Base-by-base conservation (phyloP, 2,329 filamentous ascomycete species). In the Botryotinia globosa region DNA sequence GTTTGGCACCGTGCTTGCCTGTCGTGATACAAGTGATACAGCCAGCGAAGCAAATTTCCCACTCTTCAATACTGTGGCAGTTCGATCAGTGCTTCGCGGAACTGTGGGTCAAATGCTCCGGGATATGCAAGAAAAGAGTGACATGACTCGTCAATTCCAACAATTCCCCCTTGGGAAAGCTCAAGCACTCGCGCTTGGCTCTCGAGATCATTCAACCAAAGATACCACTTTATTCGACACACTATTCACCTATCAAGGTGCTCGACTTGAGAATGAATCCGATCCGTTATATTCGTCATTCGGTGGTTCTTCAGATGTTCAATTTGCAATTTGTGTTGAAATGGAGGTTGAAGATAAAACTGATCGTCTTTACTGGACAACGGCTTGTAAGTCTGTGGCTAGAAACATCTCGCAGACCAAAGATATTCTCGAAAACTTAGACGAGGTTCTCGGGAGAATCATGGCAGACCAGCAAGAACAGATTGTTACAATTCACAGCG, bases 1-100 rank as follows among this genome's bases (percentile, higher is more conserved):
- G 0, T 97, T 96, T 79, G 95, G 95, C 0, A 88, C 93, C 0
- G 91, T 98, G 1, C 84, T 97, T 20, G 94, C 94, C 0, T 94
- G 95, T 25, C 88, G 95, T n/a, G 93, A 96, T 72, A 89, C 89
- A 16, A 90, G 92, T 63, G 86, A 88, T n/a, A 18, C 14, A 25
- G 87, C 89, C 0, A 87, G 92, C 61, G 81, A 87, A 39, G 82
- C 95, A 20, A 85, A 94, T 79, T 98, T 97, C 78, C 95, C 94
- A 0, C 93, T 92, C 0, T 97, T 98, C 92, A 98, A 97, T 79
- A 97, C 94, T 0, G 90, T 97, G 0, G 88, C 91, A 0, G 85
- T 97, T 12, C 87, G 94, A 18, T 87, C 87, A 1, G 85, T 94
- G 4, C 80, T 97, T 3, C 92, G 96, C 77, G 93, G 93, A 2